phyloP scores from a whole-genome alignment of 1,284 basidiomycete genomes.

The Retiboletus flavoniger region DNA sequence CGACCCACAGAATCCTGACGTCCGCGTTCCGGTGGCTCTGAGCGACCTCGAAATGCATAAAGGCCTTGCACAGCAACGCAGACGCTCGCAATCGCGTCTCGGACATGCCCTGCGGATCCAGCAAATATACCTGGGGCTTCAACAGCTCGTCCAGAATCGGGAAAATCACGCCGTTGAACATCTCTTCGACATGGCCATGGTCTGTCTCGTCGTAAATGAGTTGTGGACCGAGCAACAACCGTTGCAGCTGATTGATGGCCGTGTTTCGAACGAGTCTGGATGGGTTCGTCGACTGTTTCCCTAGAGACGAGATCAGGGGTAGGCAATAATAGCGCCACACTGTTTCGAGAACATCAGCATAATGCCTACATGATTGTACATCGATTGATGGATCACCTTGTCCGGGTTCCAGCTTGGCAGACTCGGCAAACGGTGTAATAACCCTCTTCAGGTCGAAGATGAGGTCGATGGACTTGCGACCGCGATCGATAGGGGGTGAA shows the following conservation, averaged over 20 bases:
- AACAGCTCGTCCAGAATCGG: conserved; percentile 91
- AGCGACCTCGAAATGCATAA: conserved; percentile 88
- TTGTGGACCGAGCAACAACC: conserved; percentile 81
- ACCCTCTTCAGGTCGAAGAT: conserved; percentile 71
- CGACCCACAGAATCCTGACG: conserved; percentile 82
- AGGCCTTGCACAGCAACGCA: conserved; percentile 89
- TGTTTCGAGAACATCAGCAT: conserved; percentile 33
- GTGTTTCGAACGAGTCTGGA: conserved; percentile 83
- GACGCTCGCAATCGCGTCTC: conserved; percentile 89
- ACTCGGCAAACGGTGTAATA: conserved; percentile 56
- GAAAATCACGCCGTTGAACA: conserved; percentile 91
- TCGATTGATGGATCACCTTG: conserved; percentile 46
- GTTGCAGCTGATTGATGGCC: conserved; percentile 84
- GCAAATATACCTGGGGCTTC: conserved; percentile 76
- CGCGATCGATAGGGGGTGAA: conserved; percentile 76
- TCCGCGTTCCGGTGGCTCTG: conserved; percentile 67
- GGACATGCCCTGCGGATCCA: conserved; percentile 84
- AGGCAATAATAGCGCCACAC: conserved; percentile 84
- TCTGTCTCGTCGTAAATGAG: conserved; percentile 57
- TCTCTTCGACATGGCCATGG: conserved; percentile 68
- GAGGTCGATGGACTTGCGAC: conserved; percentile 79
- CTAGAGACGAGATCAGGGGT: conserved; percentile 75
- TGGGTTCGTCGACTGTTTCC: conserved; percentile 84
- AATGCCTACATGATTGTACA: background rate
- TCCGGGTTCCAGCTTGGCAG: conserved; percentile 41